phyloP scores from a whole-genome alignment of 192 early-diverging fungal genomes.

The Backusella sp. region DNA sequence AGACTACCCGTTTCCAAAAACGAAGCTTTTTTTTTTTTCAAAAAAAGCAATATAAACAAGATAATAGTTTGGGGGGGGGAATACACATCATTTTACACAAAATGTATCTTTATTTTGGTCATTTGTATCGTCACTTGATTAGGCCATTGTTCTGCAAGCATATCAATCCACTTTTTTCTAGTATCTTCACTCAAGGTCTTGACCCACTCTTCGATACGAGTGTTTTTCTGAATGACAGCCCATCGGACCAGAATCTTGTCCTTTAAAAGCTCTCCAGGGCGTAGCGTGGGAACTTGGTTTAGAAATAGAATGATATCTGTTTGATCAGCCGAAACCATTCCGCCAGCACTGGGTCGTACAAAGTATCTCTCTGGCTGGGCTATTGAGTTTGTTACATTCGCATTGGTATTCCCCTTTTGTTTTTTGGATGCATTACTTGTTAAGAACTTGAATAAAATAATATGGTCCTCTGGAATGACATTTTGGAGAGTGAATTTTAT shows the following conservation, averaged over 20 bases:
- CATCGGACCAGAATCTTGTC: slow-evolving; percentile 35
- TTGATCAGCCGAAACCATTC: slow-evolving; percentile 14
- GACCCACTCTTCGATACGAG: slow-evolving; percentile 26
- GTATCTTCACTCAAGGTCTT: slow-evolving; percentile 10
- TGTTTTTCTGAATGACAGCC: slow-evolving; percentile 31
- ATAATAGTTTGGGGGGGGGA: neutral
- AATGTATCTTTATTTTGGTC: slow-evolving; percentile 30
- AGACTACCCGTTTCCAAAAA: neutral
- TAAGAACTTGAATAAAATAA: slow-evolving; percentile 34
- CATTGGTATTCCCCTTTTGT: neutral
- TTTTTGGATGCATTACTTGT: slow-evolving; percentile 16
- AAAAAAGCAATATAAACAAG: neutral
- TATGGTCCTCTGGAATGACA: slow-evolving; percentile 22
- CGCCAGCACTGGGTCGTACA: slow-evolving; percentile 35
- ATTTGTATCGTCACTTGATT: slow-evolving; percentile 27
- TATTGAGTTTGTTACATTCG: neutral
- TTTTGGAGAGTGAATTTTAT: slow-evolving; percentile 21
- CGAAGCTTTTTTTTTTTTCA: neutral
- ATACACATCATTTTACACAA: slow-evolving; percentile 5
- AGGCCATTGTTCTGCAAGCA: slow-evolving; percentile 30
- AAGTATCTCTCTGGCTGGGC: slow-evolving; percentile 27
- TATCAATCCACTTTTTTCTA: slow-evolving; percentile 33
- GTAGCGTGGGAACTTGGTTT: slow-evolving; percentile 24
- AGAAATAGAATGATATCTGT: slow-evolving; percentile 26
- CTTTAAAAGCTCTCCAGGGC: slow-evolving; percentile 14